phyloP scores from a whole-genome alignment of 306 rosid genomes.

The Sicyos baderoa region DNA sequence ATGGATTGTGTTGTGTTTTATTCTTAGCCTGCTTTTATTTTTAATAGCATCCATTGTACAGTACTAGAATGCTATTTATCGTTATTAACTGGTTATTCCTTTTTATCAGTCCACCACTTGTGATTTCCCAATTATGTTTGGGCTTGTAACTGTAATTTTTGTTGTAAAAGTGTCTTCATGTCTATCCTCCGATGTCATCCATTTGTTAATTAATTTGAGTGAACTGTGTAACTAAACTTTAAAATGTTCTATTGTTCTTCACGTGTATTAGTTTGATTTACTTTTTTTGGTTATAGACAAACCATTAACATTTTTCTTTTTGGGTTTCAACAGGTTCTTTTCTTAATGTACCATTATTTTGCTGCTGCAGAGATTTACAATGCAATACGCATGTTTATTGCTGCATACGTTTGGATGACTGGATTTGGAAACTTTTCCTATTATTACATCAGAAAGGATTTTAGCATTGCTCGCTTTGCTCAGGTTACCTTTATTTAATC shows the following conservation, averaged over 20 bases:
- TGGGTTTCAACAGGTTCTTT: slow-evolving; percentile 60
- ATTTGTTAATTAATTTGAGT: neutral
- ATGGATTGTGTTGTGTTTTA: neutral
- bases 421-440: slow-evolving; percentile 99
- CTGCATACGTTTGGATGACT: slow-evolving; percentile 99
- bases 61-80: neutral
- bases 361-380: slow-evolving; percentile 95
- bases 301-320: slow-evolving; percentile 1
- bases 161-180: neutral
- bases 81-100: neutral
- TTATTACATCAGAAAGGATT: slow-evolving; percentile 86
- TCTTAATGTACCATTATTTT: slow-evolving; percentile 92
- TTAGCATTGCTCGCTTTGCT: slow-evolving; percentile 83
- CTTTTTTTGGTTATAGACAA: neutral
- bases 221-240: neutral
- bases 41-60: neutral
- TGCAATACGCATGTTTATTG: slow-evolving; percentile 89
- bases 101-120: neutral
- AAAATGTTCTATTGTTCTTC: neutral
- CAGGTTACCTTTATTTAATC: slow-evolving; percentile 44
- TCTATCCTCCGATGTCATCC: neutral
- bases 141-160: neutral
- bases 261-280: neutral
- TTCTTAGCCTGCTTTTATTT: neutral
- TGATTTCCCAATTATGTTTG: neutral